These are phyloP conservation scores for Colletotrichum sp. DNA, from an alignment of 2,329 filamentous ascomycete genomes.

Conservation along the genomic window DNA sequence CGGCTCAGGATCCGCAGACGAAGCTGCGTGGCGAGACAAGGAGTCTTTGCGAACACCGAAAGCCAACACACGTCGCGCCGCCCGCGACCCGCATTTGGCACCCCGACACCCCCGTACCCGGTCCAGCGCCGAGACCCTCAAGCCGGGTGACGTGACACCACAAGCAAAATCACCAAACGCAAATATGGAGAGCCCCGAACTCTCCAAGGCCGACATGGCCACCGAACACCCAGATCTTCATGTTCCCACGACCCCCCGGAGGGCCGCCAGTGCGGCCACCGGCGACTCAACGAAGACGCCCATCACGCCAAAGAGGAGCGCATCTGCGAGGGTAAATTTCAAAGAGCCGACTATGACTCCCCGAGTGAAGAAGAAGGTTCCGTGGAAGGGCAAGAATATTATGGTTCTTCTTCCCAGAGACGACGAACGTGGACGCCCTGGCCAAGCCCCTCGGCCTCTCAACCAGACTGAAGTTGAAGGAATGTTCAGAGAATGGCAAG, in stretches of 20 bases:
- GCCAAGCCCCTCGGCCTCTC: conserved; percentile 59
- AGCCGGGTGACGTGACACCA: conserved; percentile 32
- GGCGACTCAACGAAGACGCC: conserved; percentile 32
- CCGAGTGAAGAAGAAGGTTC: conserved; percentile 72
- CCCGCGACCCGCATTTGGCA: conserved; percentile 29
- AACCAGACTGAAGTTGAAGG: conserved; percentile 59
- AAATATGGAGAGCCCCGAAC: conserved; percentile 19
- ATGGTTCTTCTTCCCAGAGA: conserved; percentile 73
- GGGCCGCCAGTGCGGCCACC: conserved; percentile 31
- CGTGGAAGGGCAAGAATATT: conserved; percentile 78
- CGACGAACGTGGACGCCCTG: conserved; percentile 66
- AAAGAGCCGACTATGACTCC: conserved; percentile 52
- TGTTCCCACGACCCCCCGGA: conserved; percentile 32
- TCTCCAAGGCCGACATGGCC: conserved; percentile 11
- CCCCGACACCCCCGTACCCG: conserved; percentile 46
- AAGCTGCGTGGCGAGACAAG: conserved; percentile 52
- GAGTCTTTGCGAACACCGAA: conserved; percentile 53
- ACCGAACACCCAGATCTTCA: conserved; percentile 3
- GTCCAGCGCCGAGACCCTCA: conserved; percentile 63
- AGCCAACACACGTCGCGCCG: conserved; percentile 31
- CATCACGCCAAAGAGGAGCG: conserved; percentile 38
- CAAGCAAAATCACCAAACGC: background rate
- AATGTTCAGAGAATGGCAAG: conserved; percentile 71
- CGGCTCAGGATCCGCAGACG: conserved; percentile 62
- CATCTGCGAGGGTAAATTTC: conserved; percentile 35